Evolutionary conservation across 176 grass and related monocot genomes (phyloP), one percentile per base, ranked within the genome.

Genomic region (Tillandsia fasciculata): DNA sequence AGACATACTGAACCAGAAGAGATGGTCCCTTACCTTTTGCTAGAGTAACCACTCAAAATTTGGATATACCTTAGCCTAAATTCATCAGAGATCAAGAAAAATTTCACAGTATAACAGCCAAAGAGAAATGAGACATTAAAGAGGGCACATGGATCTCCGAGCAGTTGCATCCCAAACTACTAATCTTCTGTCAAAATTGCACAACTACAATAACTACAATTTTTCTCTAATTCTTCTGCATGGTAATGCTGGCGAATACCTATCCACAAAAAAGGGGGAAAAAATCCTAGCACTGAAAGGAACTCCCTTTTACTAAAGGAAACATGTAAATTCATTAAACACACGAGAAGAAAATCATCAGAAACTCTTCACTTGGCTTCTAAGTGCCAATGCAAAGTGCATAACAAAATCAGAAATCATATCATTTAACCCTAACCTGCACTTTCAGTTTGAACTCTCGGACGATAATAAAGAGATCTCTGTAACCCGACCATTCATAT

Each of bases 401-500:
- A 69, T 51, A 64, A 51, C 48, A 52, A 22, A 24, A n/a, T 64
- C 12, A 73, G 8, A 48, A 51, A 42, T 63, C 64, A 61, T 53
- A 58, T 49, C 48, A 66, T 52, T 17, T 50, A 69, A 69, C 15
- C 9, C 82, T 74, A 71, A 96, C 88, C 92, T 96, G 92, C 64
- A 96, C 77, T 83, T 87, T 96, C 53, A 96, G 70, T 74, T 87
- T 72, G 76, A 92, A 96, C 50, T 96, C 88, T 82, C 82, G 88
- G 72, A 96, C 83, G 74, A 96, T 96, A 74, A 75, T 87, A 80
- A 96, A 96, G 67, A 96, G 88, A 51, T 92, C 88, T 52, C 89
- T 92, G 77, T 96, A 96, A 11, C 88, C 86, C 84, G 88, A 92
- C 92, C 88, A 96, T 22, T 92, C 83, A 6, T 96, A 96, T 49